Conservation (phyloP, 352 stramenopile species). For the Phytophthora megakarya region DNA sequence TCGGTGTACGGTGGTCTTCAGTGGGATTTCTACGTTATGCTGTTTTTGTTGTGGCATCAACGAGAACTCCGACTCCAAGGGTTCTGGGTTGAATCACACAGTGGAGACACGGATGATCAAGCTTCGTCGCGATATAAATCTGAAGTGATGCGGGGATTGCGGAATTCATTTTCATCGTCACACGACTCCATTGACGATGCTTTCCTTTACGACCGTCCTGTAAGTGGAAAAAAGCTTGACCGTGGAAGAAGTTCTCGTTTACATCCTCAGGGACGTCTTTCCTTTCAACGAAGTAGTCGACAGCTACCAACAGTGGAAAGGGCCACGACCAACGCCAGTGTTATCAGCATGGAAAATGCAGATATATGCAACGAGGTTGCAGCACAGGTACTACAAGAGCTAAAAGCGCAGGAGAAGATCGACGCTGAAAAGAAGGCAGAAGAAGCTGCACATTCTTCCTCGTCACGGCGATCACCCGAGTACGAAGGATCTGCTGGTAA, state of each 20-base stretch:
- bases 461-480: constrained; percentile 25
- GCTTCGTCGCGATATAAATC: constrained; percentile 49
- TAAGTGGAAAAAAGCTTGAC: constrained; percentile 26
- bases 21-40: constrained; percentile 86
- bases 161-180: constrained; percentile 60
- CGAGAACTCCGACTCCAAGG: constrained; percentile 79
- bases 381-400: constrained; percentile 51
- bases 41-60: constrained; percentile 81
- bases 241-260: constrained; percentile 17
- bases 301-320: constrained; percentile 14
- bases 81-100: constrained; percentile 61
- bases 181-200: constrained; percentile 80
- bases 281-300: constrained; percentile 33
- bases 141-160: constrained; percentile 46
- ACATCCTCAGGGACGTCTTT: constrained; percentile 4
- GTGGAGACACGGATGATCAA: constrained; percentile 29
- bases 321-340: constrained; percentile 30
- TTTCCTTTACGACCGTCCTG: constrained; percentile 41
- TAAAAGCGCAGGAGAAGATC: constrained; percentile 50
- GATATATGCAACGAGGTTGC: constrained; percentile 48
- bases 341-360: constrained; percentile 37
- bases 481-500: constrained; percentile 15
- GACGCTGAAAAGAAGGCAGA: constrained; percentile 38
- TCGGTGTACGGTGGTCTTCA: constrained; percentile 73
- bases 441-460: constrained; percentile 28